Evolutionary conservation across 2,329 filamentous ascomycete species (phyloP).

Genomic region (Chalaropsis ovoidea): DNA sequence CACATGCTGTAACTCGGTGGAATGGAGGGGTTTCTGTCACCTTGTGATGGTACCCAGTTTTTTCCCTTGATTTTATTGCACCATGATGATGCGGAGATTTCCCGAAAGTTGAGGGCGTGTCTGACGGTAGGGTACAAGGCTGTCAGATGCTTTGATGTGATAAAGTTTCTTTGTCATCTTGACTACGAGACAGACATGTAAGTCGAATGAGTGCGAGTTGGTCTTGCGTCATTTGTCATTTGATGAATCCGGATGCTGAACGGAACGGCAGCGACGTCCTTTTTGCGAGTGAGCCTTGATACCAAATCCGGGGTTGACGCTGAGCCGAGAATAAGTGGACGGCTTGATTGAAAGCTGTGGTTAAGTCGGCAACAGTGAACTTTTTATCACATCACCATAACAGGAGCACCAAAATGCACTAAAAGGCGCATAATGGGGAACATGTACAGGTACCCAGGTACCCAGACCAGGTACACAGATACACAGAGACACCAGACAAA

Average conservation of each 20-base stretch:
- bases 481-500: neutral
- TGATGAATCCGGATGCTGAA: neutral
- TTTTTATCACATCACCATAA: neutral
- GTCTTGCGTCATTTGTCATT: neutral
- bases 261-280: neutral
- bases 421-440: neutral
- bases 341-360: neutral
- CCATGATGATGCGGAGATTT: neutral
- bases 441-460: neutral
- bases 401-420: neutral
- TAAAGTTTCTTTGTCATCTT: neutral
- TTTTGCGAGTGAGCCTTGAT: neutral
- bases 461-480: neutral
- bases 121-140: neutral
- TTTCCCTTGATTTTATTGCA: neutral
- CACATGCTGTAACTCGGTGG: neutral
- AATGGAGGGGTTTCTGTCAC: neutral
- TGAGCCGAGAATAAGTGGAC: neutral
- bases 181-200: neutral
- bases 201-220: neutral
- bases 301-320: neutral
- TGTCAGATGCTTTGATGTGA: neutral
- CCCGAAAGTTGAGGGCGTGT: neutral
- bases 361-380: neutral
- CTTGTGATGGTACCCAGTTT: neutral